Evolutionary conservation across 495 filamentous ascomycete genomes (phyloP).

Genomic region (Neurospora sublineolata): DNA sequence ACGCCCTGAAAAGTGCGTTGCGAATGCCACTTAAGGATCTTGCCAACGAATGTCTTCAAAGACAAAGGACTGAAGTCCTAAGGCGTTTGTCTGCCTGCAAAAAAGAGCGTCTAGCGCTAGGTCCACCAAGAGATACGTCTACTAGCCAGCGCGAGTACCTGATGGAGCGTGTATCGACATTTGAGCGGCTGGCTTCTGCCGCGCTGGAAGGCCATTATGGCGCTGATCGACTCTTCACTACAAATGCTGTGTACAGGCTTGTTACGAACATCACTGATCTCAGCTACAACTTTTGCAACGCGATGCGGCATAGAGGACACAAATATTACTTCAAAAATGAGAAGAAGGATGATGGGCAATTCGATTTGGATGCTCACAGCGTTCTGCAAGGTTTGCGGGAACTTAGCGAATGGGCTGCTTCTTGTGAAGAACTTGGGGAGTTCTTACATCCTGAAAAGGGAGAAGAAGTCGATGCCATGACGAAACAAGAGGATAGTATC

Average conservation of each 20-base stretch:
- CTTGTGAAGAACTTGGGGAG: not conserved
- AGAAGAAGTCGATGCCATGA: not conserved
- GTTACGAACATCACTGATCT: not conserved
- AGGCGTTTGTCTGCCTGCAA: conserved; percentile 25
- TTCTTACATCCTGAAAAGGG: not conserved
- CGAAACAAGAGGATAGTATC: not conserved
- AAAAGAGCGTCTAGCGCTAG: conserved; percentile 29
- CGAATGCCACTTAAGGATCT: conserved; percentile 31
- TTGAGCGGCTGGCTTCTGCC: conserved; percentile 1
- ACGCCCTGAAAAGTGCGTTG: conserved; percentile 34
- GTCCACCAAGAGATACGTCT: conserved; percentile 21
- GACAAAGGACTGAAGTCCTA: conserved; percentile 35
- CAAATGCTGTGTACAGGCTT: conserved; percentile 1
- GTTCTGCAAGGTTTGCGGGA: not conserved
- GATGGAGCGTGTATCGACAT: conserved; percentile 1
- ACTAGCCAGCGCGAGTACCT: conserved; percentile 15
- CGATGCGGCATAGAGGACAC: not conserved
- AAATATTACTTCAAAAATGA: not conserved
- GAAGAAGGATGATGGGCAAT: not conserved
- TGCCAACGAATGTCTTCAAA: conserved; percentile 41
- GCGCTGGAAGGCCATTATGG: conserved; percentile 30
- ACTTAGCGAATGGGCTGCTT: not conserved
- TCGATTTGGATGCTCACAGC: not conserved
- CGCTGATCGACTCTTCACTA: conserved; percentile 27
- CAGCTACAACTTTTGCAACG: not conserved